A percentile compares a stretch with the other conserved stretches of the same genome.
These are phyloP conservation scores for Sporisorium graminicola DNA, from an alignment of 1,284 basidiomycete species.

Conservation along the genomic window DNA sequence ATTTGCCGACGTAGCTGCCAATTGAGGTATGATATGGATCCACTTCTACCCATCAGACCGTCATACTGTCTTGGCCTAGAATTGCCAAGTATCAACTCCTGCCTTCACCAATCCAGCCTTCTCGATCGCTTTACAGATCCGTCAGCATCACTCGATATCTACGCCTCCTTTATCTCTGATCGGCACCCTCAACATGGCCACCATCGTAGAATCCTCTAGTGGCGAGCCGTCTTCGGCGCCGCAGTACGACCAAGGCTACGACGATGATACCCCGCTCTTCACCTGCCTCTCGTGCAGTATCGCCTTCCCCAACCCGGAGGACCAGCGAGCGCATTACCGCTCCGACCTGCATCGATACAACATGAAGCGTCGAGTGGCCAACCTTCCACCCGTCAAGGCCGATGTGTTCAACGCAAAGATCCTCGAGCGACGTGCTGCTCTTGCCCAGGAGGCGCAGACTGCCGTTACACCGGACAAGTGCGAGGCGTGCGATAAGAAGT, in stretches of 20 bases:
- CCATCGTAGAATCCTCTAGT: conserved; percentile 29
- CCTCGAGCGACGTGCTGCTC: conserved; percentile 68
- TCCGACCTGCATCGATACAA: conserved; percentile 98
- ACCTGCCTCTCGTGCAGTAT: conserved; percentile 94
- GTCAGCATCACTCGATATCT: too few relatives aligned
- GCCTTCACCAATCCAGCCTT: too few relatives aligned
- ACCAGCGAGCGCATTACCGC: conserved; percentile 90
- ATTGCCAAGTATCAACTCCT: too few relatives aligned
- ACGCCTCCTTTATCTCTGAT: too few relatives aligned
- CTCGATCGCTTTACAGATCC: too few relatives aligned
- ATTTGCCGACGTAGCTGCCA: neutral
- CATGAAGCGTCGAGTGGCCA: conserved; percentile 94
- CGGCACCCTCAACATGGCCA: conserved; percentile 45
- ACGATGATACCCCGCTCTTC: conserved; percentile 63
- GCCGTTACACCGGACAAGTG: conserved; percentile 35
- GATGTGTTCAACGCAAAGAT: conserved; percentile 90
- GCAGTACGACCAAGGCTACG: conserved; percentile 40
- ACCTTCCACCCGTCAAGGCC: conserved; percentile 85
- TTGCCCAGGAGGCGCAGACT: conserved; percentile 36
- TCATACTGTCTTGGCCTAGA: neutral
- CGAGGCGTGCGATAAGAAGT: conserved; percentile 79
- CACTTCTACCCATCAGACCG: neutral
- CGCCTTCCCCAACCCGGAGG: conserved; percentile 85
- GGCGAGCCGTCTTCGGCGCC: conserved; percentile 34
- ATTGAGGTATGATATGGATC: too few relatives aligned